These are phyloP conservation scores for Curvularia sp. DNA, from an alignment of 2,329 filamentous ascomycete species.

Conservation along the genomic window DNA sequence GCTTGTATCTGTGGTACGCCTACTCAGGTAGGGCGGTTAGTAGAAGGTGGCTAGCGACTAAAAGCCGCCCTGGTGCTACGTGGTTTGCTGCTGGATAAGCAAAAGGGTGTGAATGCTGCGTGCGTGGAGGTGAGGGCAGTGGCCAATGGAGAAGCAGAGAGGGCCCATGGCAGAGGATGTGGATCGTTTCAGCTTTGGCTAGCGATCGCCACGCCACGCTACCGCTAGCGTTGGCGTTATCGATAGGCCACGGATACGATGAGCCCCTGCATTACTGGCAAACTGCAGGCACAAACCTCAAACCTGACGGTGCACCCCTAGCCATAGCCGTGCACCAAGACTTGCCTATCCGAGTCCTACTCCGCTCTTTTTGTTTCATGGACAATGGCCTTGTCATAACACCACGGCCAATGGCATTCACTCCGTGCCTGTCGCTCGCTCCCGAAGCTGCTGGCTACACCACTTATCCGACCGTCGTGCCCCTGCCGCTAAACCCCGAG, in stretches of 20 bases:
- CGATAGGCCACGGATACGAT: slow-evolving; percentile 33
- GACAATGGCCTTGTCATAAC: slow-evolving; percentile 33
- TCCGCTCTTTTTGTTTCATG: slow-evolving; percentile 41
- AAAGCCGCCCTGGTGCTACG: slow-evolving; percentile 11
- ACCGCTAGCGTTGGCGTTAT: slow-evolving; percentile 27
- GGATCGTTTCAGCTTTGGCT: slow-evolving; percentile 34
- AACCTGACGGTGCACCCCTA: slow-evolving; percentile 31
- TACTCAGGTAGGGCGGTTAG: slow-evolving; percentile 29
- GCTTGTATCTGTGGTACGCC: slow-evolving; percentile 20
- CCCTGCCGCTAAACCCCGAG: slow-evolving; percentile 35
- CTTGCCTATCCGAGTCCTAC: slow-evolving; percentile 23
- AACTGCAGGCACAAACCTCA: slow-evolving; percentile 23
- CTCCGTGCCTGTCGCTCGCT: slow-evolving; percentile 38
- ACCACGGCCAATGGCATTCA: slow-evolving; percentile 31
- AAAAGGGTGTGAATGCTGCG: slow-evolving; percentile 17
- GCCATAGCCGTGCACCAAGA: slow-evolving; percentile 24
- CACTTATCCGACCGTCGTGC: slow-evolving; percentile 26
- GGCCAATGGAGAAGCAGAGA: slow-evolving; percentile 28
- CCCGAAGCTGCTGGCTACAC: slow-evolving; percentile 29
- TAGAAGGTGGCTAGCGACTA: slow-evolving; percentile 18
- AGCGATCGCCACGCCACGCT: slow-evolving; percentile 30
- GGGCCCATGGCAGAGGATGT: slow-evolving; percentile 10
- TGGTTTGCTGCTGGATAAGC: slow-evolving; percentile 26
- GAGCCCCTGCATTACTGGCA: slow-evolving; percentile 29
- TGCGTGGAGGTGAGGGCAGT: slow-evolving; percentile 22